Percentiles rank a stretch among this genome's conserved stretches.
These are phyloP conservation scores for Giardia muris DNA, from an alignment of 208 protist species.

Conservation along the genomic window DNA sequence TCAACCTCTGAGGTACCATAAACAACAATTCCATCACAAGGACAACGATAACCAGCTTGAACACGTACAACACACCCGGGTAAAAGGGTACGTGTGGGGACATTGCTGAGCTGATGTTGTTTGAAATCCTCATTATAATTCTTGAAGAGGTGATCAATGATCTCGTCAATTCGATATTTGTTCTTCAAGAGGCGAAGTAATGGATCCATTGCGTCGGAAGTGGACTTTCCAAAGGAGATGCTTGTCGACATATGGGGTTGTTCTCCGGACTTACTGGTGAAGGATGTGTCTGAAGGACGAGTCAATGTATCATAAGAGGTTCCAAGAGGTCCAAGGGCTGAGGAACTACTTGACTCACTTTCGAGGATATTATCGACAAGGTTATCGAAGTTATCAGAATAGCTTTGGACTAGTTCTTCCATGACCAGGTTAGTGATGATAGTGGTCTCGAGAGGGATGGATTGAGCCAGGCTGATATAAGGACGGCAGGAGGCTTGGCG, in stretches of 20 bases:
- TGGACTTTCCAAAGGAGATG: background rate
- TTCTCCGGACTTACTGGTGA: background rate
- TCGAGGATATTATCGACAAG: background rate
- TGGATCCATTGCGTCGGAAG: background rate
- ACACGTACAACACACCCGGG: background rate
- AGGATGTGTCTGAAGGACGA: background rate
- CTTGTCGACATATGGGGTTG: background rate
- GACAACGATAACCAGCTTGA: background rate
- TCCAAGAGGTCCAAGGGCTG: background rate
- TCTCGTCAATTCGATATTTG: background rate
- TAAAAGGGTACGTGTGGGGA: background rate
- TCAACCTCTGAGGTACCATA: background rate
- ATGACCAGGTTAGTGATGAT: background rate
- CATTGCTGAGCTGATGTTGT: background rate
- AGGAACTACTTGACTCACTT: background rate
- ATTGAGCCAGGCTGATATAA: background rate
- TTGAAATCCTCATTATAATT: background rate
- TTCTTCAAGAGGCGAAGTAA: background rate
- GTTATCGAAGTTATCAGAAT: background rate
- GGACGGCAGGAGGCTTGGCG: background rate
- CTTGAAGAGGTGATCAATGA: background rate
- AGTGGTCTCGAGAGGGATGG: background rate
- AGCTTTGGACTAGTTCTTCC: background rate
- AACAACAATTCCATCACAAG: constrained; percentile 7
- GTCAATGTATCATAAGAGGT: background rate